Percentiles rank a stretch among this genome's conserved stretches.
Conservation (phyloP, 129 eudicot species). For the Artemisia argyi region DNA sequence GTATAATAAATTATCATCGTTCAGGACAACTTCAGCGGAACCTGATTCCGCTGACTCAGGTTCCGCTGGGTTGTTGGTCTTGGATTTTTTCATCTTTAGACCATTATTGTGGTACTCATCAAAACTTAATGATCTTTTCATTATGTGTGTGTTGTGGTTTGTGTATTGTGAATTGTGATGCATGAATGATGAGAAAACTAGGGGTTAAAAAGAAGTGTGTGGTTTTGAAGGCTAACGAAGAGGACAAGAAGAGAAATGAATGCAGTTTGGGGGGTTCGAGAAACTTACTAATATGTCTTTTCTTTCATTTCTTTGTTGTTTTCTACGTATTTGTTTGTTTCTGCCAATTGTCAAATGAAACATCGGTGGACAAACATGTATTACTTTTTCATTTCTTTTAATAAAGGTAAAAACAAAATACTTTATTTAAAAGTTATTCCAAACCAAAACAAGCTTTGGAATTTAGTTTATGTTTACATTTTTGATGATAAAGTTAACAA, state of each 20-base stretch:
- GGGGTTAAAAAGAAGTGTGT: slow-evolving; percentile 28
- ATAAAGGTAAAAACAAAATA: not conserved
- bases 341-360: slow-evolving; percentile 32
- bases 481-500: not conserved
- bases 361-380: slow-evolving; percentile 15
- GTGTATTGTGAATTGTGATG: slow-evolving; percentile 1
- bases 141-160: not conserved
- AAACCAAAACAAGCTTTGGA: not conserved
- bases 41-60: not conserved
- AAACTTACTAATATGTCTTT: slow-evolving; percentile 48
- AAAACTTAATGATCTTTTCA: slow-evolving; percentile 17
- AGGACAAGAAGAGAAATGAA: slow-evolving; percentile 61
- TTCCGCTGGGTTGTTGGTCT: not conserved
- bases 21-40: slow-evolving; percentile 39
- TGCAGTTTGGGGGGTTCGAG: slow-evolving; percentile 44
- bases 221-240: slow-evolving; percentile 48
- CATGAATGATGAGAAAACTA: slow-evolving; percentile 13
- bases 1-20: slow-evolving; percentile 67
- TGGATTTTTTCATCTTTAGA: slow-evolving; percentile 24
- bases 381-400: slow-evolving; percentile 17
- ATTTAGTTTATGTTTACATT: too few species aligned
- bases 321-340: slow-evolving; percentile 29
- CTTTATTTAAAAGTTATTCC: slow-evolving; percentile 19
- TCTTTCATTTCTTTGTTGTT: slow-evolving; percentile 34
- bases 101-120: not conserved